Percentiles rank a stretch among this genome's conserved stretches.
These are phyloP conservation scores for Pseudozyma sp. DNA, from an alignment of 1,284 basidiomycete genomes.

Conservation along the genomic window DNA sequence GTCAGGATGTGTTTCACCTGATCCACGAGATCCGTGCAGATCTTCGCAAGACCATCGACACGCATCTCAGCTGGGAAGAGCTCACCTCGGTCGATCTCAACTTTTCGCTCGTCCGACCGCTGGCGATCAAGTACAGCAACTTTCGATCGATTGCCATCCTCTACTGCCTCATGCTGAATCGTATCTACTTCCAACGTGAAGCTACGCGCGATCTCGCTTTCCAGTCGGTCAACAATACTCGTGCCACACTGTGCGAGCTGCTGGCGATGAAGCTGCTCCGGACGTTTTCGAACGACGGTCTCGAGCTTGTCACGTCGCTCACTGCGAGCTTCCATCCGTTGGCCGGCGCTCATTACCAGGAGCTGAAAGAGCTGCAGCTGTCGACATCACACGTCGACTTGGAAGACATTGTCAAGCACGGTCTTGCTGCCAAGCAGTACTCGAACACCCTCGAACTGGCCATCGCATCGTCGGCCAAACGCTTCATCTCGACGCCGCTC, in stretches of 20 bases:
- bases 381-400: conserved; percentile 35
- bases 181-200: conserved; percentile 82
- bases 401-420: conserved; percentile 22
- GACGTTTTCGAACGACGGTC: conserved; percentile 63
- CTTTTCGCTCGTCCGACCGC: conserved; percentile 58
- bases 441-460: conserved; percentile 63
- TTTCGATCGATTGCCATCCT: conserved; percentile 74
- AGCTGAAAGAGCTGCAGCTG: conserved; percentile 38
- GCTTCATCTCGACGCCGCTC: conserved; percentile 61
- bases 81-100: conserved; percentile 61
- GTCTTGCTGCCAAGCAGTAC: conserved; percentile 38
- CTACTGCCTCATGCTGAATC: conserved; percentile 89
- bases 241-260: conserved; percentile 87
- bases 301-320: conserved; percentile 81
- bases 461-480: conserved; percentile 59
- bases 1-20: conserved; percentile 54
- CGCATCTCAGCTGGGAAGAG: conserved; percentile 60
- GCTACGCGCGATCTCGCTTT: conserved; percentile 69
- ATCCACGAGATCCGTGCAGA: conserved; percentile 54
- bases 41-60: conserved; percentile 57
- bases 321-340: conserved; percentile 88
- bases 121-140: conserved; percentile 59
- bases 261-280: conserved; percentile 84
- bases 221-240: conserved; percentile 77
- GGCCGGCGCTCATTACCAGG: conserved; percentile 70